Conservation (phyloP, 352 stramenopile genomes). For the Phytopythium sindhum region DNA sequence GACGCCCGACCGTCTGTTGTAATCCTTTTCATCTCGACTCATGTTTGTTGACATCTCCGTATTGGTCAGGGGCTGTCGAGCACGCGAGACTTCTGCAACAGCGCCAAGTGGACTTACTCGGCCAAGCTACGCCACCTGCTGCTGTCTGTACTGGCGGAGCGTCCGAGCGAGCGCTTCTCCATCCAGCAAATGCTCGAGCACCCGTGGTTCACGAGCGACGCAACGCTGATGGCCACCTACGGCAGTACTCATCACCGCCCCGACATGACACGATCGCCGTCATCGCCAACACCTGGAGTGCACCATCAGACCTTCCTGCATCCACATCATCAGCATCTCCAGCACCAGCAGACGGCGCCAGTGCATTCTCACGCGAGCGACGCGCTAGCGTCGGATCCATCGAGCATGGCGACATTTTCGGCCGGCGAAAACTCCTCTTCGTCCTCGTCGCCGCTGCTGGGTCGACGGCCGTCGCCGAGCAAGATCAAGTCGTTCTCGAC, state of each 20-base stretch:
- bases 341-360: not conserved
- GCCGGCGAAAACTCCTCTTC: not conserved
- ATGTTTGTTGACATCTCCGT: not conserved
- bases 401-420: not conserved
- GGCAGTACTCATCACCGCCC: not conserved
- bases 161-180: constrained; percentile 32
- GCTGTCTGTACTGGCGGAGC: constrained; percentile 37
- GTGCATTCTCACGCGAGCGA: not conserved
- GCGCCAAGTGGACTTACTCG: constrained; percentile 46
- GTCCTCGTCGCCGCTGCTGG: not conserved
- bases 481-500: constrained; percentile 15
- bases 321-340: constrained; percentile 5
- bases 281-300: not conserved
- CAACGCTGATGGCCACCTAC: constrained; percentile 1
- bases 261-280: not conserved
- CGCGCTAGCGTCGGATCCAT: not conserved
- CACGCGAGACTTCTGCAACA: constrained; percentile 28
- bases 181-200: constrained; percentile 48
- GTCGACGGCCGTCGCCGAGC: constrained; percentile 10
- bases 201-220: constrained; percentile 33
- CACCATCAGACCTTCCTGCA: not conserved
- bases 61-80: not conserved
- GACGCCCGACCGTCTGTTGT: not conserved
- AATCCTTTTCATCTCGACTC: not conserved
- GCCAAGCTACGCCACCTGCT: constrained; percentile 36